Evolutionary conservation across 495 filamentous ascomycete genomes (phyloP).

Genomic region (Staphylotrichum longicolle): DNA sequence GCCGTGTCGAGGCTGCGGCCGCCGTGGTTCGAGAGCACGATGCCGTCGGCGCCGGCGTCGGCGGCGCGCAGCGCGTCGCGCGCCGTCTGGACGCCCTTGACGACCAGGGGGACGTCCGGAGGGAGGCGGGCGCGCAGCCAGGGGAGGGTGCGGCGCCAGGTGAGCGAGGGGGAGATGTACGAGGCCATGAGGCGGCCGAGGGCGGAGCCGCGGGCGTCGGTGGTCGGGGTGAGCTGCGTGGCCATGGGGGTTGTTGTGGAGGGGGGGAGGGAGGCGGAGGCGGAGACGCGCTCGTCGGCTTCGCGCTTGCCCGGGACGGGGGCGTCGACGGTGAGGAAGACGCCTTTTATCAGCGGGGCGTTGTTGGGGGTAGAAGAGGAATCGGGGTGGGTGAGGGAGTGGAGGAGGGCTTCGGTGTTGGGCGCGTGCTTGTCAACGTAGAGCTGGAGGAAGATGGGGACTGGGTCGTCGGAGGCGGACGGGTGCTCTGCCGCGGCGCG

Average conservation of each 20-base stretch:
- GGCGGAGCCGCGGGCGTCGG: constrained; percentile 68
- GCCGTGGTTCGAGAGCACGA: constrained; percentile 67
- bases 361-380: background rate
- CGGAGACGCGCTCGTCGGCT: constrained; percentile 53
- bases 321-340: constrained; percentile 68
- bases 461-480: constrained; percentile 24
- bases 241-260: constrained; percentile 13
- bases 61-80: constrained; percentile 59
- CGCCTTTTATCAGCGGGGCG: constrained; percentile 60
- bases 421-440: constrained; percentile 73
- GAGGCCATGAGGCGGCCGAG: constrained; percentile 68
- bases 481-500: constrained; percentile 8
- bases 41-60: constrained; percentile 56
- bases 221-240: constrained; percentile 39
- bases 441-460: constrained; percentile 71
- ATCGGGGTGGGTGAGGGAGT: constrained; percentile 2
- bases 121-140: constrained; percentile 44
- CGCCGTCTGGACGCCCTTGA: constrained; percentile 65
- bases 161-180: constrained; percentile 69
- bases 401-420: constrained; percentile 53
- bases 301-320: constrained; percentile 63
- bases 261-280: constrained; percentile 6
- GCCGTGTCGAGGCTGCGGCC: constrained; percentile 65
- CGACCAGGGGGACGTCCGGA: constrained; percentile 50
- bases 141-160: constrained; percentile 64